Evolutionary conservation across 805 yeast genomes (phyloP).

Genomic region (Myxozyma vanderwaltii): DNA sequence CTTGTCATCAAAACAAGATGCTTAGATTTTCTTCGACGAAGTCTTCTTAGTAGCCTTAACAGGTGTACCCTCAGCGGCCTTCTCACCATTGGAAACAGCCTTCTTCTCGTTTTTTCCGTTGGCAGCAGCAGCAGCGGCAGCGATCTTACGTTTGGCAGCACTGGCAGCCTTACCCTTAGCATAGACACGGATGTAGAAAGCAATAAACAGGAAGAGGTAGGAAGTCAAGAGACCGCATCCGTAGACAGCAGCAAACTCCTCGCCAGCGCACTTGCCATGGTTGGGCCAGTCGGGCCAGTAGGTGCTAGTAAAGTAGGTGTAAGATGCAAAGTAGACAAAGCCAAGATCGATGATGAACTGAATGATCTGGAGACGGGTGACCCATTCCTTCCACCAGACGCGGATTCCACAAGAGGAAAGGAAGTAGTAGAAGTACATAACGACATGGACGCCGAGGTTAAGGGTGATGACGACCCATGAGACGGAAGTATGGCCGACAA

Average conservation of each 20-base stretch:
- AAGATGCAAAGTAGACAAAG: conserved; percentile 92
- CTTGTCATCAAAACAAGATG: neutral
- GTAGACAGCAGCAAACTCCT: conserved; percentile 87
- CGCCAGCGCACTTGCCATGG: conserved; percentile 85
- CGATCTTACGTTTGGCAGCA: conserved; percentile 27
- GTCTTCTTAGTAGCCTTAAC: conserved; percentile 27
- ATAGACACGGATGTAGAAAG: conserved; percentile 88
- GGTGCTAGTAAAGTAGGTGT: conserved; percentile 78
- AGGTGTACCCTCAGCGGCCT: conserved; percentile 8
- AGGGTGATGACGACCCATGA: conserved; percentile 93
- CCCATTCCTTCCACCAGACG: conserved; percentile 99
- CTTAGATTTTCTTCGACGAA: conserved; percentile 28
- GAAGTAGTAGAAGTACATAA: conserved; percentile 98
- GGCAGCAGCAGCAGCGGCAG: conserved; percentile 10
- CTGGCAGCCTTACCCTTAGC: conserved; percentile 45
- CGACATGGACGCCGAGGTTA: conserved; percentile 89
- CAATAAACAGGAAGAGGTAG: conserved; percentile 85
- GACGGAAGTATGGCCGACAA: conserved; percentile 84
- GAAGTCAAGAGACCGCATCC: conserved; percentile 88
- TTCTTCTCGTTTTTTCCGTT: neutral
- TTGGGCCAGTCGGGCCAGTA: conserved; percentile 73
- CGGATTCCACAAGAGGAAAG: conserved; percentile 87
- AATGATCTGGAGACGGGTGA: conserved; percentile 90
- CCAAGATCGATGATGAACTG: conserved; percentile 88
- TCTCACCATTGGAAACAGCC: conserved; percentile 10